Evolutionary conservation across 164 flowering plant species (phyloP), one percentile per base, ranked within the genome.

Genomic region (Tinospora cordifolia): DNA sequence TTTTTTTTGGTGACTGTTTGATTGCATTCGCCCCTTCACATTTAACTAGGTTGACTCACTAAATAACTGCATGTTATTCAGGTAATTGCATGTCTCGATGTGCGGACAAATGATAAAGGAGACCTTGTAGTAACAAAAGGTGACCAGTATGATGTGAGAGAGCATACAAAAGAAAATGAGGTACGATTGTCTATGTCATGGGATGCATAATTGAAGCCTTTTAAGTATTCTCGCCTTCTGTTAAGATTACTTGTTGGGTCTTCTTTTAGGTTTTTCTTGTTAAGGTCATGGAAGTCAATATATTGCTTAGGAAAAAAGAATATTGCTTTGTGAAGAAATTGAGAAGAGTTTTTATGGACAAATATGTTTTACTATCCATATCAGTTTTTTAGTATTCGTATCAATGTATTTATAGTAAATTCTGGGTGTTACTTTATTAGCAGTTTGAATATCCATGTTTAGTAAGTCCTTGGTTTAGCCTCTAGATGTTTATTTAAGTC

Each of bases 11-110:
- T n/a, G n/a, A n/a, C n/a, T n/a, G n/a, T n/a, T n/a, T n/a, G n/a
- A n/a, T n/a, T n/a, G n/a, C n/a, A n/a, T n/a, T n/a, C n/a, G n/a
- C n/a, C n/a, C n/a, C n/a, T n/a, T n/a, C n/a, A n/a, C n/a, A n/a
- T n/a, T n/a, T 57, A 15, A 2, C 60, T 40, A 3, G 36, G 36
- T 30, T 30, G 2, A 30, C 36, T 4, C 36, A 30, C 36, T 30
- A 30, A 30, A 30, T 30, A 39, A 14, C 22, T 41, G 11, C 30
- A 13, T 4, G 34, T 30, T 40, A 26, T 60, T 60, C 78, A 92
- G 98, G 92, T 94, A 47, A 90, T 94, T 84, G 97, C 99, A 75
- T 92, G 99, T 78, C 97, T 92, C 79, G 99, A 92, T 86, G 97
- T 94, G 78, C 86, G 99, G 77, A 49, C 97, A 65, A 92, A 94